Evolutionary conservation across 225 moss, liverwort and hornwort genomes (phyloP), one percentile per base, ranked within the genome.

Genomic region (Pseudoscleropodium purum): DNA sequence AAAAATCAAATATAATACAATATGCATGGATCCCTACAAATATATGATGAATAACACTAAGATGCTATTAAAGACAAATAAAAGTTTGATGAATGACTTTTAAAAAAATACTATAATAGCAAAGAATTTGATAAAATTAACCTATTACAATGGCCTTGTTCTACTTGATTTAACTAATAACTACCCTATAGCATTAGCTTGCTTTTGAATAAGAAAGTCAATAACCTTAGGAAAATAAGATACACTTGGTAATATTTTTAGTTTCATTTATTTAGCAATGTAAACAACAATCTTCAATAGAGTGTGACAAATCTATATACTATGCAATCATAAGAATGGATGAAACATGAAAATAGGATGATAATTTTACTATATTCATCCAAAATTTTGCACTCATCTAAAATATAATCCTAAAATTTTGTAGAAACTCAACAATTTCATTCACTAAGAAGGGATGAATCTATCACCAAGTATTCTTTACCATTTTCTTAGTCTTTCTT

Each of bases 41-140:
- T 49, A 52, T 23, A 1, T 77, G 5, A 52, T 5, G 2, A 1
- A 2, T 77, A 36, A 52, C 0, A 1, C 3, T 15, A 52, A 52
- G 1, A 34, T 0, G 0, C 2, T 52, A 2, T 1, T 0, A 2
- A 77, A 4, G 47, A 47, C 18, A 36, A 36, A 72, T n/a, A 13
- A 20, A 2, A 34, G 2, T 33, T 21, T 34, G 5, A 76, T 76
- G 34, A 51, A 76, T 76, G 51, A 33, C 1, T 75, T 49, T 49
- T 52, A 6, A 13, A 4, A 31, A 1, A 33, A 0, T 13, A 76
- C 1, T 33, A 7, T 0, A 30, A 7, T 11, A 75, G 25, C 5
- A 41, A 74, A 29, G 1, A 30, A 75, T 19, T 13, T 33, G 20
- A 34, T 34, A 33, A 36, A 34, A 7, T 76, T 51, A 1, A 2